Evolutionary conservation across 1,284 basidiomycete species (phyloP), one percentile per base, ranked within the genome.

Genomic region (Malassezia dermatis): DNA sequence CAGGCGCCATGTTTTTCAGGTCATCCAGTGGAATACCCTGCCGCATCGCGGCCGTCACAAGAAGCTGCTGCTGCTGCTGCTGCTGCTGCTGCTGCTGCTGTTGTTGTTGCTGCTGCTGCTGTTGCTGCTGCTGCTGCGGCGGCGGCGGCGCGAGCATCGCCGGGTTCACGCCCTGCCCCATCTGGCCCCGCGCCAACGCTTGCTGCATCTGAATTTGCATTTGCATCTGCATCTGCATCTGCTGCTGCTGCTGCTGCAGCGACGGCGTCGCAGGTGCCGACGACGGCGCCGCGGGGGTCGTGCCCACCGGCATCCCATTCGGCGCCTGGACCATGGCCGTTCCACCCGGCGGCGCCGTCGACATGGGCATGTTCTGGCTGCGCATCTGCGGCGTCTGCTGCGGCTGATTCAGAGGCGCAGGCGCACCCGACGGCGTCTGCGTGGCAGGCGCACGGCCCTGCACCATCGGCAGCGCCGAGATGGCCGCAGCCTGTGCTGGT

Each of bases 61-160:
- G 61, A 26, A 70, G 51, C 34, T 69, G 63, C 51, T 69, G 68
- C 53, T 71, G 68, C 51, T 73, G 69, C 43, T 63, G 63, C n/a
- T n/a, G n/a, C n/a, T n/a, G 51, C 34, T 69, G 63, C 51, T 69
- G 68, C 53, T 71, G 68, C 51, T 73, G 69, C 43, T 63, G 63
- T 7, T 48, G 12, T 4, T 44, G 40, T 43, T 63, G 61, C 31
- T 60, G 51, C 34, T 69, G 63, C 51, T 69, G 68, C 53, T 71
- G 68, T 49, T 73, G 69, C 43, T 63, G 63, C 21, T 51, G 51
- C 34, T 69, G 63, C 51, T 69, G 68, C 53, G 69, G 68, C 51
- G 71, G 69, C 43, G 62, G 63, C 23, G 56, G 48, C 28, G 35
- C 27, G 23, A 27, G 28, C 54, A 44, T 41, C 12, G 32, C 32